Evolutionary conservation across 75 land plant genomes (phyloP), one percentile per base, ranked within the genome.

Genomic region (Cunninghamia lanceolata): DNA sequence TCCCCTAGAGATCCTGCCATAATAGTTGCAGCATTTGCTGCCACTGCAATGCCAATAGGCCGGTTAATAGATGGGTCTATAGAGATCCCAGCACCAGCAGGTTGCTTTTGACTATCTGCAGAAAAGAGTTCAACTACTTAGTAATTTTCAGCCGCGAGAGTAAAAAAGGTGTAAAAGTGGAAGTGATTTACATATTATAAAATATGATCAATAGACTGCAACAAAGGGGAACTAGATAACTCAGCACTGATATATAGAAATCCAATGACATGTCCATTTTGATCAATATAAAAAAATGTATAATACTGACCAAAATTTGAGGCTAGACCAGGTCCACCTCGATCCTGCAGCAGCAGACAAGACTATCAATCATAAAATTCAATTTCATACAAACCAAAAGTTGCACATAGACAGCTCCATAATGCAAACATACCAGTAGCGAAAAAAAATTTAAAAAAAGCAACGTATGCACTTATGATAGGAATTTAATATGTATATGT

Each of bases 301-400:
- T 80, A 32, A 82, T 82, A 88, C 93, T 52, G 32, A 95, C 96
- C 96, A 88, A 66, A 85, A 90, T 85, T 91, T 87, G 93, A 83
- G 77, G 87, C 85, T 85, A 90, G 50, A 50, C 96, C 96, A 82
- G 95, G 95, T 85, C 96, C 96, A 85, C 95, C 96, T 59, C 96
- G 93, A 66, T 93, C 96, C 96, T 95, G 91, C 88, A 89, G 39
- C 84, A 82, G 84, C 63, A 53, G 39, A 83, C 17, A 50, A n/a
- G 47, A 83, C 34, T 25, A 52, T 50, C 47, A 83, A 19, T 35
- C 30, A 50, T 83, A 83, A 83, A 52, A 53, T 50, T 36, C 15
- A 30, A 83, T 28, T 21, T 43, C 45, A n/a, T 76, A 39, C 6
- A 19, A 38, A 38, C 9, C 19, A 8, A 76, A 8, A n/a, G 79